These are phyloP conservation scores for Penicillium pulvis DNA, from an alignment of 495 filamentous ascomycete genomes.

Conservation along the genomic window DNA sequence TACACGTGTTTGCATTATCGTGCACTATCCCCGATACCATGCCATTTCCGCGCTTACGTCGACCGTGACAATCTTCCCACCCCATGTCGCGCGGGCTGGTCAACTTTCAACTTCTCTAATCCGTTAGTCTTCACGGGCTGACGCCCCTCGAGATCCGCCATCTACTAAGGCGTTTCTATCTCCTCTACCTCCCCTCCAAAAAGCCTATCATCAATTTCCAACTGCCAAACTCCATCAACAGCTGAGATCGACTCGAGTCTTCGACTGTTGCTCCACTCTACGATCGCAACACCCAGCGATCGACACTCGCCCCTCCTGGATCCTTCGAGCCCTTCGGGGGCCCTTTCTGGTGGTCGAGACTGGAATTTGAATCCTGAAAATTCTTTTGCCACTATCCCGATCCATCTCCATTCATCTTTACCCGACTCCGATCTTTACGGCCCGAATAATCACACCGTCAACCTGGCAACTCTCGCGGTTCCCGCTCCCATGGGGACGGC, in stretches of 20 bases:
- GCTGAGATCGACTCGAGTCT: conserved; percentile 11
- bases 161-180: not conserved
- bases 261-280: conserved; percentile 25
- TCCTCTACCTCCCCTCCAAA: not conserved
- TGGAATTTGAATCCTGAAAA: conserved; percentile 36
- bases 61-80: conserved; percentile 20
- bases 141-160: not conserved
- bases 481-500: conserved; percentile 49
- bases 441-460: conserved; percentile 29
- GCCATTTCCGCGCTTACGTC: conserved; percentile 26
- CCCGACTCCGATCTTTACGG: conserved; percentile 42
- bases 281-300: conserved; percentile 39
- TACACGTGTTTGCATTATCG: not conserved
- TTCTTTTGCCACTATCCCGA: conserved; percentile 23
- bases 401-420: conserved; percentile 30
- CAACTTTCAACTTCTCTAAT: conserved; percentile 7
- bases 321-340: conserved; percentile 48
- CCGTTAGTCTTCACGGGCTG: conserved; percentile 1
- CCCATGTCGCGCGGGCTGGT: not conserved
- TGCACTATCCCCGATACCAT: conserved; percentile 18
- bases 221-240: not conserved
- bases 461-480: conserved; percentile 49
- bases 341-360: conserved; percentile 44
- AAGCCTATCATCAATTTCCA: not conserved
- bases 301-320: conserved; percentile 48